Conservation (phyloP, 2,329 filamentous ascomycete species). For the Aspergillus ibericus region DNA sequence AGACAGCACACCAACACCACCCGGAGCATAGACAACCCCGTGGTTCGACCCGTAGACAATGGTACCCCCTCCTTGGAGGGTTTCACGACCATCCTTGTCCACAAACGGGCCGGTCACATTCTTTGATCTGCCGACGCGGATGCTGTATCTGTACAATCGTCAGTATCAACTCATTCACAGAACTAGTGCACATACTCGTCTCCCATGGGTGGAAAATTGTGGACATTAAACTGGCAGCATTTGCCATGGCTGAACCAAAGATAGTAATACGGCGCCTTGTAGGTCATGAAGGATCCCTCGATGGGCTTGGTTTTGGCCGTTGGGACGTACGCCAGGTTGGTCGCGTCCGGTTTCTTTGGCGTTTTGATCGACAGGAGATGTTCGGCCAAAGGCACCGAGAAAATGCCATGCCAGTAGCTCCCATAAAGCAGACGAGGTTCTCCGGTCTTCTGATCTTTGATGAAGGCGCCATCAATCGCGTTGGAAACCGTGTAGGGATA, state of each 20-base stretch:
- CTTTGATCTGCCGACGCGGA: constrained; percentile 38
- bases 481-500: constrained; percentile 38
- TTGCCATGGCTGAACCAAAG: constrained; percentile 41
- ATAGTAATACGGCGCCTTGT: constrained; percentile 38
- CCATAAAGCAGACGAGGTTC: constrained; percentile 36
- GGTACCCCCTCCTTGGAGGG: constrained; percentile 36
- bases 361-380: constrained; percentile 32
- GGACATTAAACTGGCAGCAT: constrained; percentile 34
- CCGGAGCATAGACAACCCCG: constrained; percentile 40
- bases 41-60: constrained; percentile 41
- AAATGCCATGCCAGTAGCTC: constrained; percentile 40
- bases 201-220: constrained; percentile 28
- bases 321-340: constrained; percentile 30
- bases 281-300: constrained; percentile 41
- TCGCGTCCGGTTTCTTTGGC: constrained; percentile 22
- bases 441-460: constrained; percentile 25
- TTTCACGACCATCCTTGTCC: constrained; percentile 27
- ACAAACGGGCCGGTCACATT: constrained; percentile 36
- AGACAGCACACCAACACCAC: constrained; percentile 36
- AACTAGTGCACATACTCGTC: constrained; percentile 29
- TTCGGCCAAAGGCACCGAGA: constrained; percentile 34
- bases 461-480: constrained; percentile 38
- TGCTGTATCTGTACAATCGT: constrained; percentile 28
- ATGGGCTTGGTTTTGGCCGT: constrained; percentile 22
- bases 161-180: neutral